A percentile compares a stretch with the other conserved stretches of the same genome.
phyloP scores from a whole-genome alignment of 23 red algal species.

The Gracilaria domingensis region DNA sequence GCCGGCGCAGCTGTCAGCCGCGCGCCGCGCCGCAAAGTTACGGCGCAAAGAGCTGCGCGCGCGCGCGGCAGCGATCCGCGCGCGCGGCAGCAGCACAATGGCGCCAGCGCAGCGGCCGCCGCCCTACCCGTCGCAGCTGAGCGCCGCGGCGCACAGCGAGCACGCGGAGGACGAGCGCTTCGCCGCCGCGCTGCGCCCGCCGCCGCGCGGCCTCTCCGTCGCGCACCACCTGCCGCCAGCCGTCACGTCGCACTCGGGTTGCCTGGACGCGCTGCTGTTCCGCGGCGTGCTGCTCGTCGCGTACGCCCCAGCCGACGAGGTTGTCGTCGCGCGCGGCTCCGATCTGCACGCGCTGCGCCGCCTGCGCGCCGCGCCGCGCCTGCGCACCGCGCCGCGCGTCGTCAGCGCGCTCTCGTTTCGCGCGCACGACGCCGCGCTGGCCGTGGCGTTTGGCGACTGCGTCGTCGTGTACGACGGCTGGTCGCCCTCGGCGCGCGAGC shows the following conservation, averaged over 20 bases:
- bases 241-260: constrained; percentile 35
- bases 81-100: background rate
- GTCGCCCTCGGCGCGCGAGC: constrained; percentile 13
- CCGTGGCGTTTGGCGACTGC: constrained; percentile 51
- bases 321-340: constrained; percentile 71
- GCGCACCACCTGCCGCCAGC: constrained; percentile 35
- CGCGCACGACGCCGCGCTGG: constrained; percentile 61
- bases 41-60: no score
- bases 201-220: constrained; percentile 35
- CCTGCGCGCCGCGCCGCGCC: constrained; percentile 24
- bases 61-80: background rate
- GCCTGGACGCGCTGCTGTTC: constrained; percentile 65
- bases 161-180: constrained; percentile 52
- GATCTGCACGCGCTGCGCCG: constrained; percentile 67
- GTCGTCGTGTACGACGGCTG: constrained; percentile 72
- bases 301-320: constrained; percentile 58
- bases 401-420: constrained; percentile 70
- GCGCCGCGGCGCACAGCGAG: constrained; percentile 32
- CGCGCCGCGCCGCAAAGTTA: no score
- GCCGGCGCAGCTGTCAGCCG: no score
- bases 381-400: background rate
- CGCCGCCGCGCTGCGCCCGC: constrained; percentile 46
- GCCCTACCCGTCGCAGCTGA: constrained; percentile 11
- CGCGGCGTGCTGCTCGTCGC: constrained; percentile 64
- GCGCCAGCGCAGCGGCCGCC: constrained; percentile 33